Percentiles rank a stretch among this genome's conserved stretches.
phyloP scores from a whole-genome alignment of 805 yeast species.

The Cyberlindnera misumaiensis region DNA sequence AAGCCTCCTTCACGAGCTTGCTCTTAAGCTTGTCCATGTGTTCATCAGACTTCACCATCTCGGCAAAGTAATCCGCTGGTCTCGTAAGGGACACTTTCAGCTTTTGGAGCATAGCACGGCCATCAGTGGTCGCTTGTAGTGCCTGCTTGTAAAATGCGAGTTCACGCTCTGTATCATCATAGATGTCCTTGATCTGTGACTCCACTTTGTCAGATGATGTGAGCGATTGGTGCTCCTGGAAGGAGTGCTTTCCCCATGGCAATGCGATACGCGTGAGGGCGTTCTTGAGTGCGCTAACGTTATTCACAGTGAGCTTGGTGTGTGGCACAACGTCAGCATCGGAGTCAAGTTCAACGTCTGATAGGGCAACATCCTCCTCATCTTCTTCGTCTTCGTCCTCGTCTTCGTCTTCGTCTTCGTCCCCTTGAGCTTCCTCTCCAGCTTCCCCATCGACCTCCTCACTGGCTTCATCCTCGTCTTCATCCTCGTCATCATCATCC shows the following conservation, averaged over 20 bases:
- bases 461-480: conserved; percentile 29
- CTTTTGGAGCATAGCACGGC: conserved; percentile 56
- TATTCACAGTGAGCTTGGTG: conserved; percentile 84
- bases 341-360: conserved; percentile 88
- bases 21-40: conserved; percentile 92
- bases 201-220: conserved; percentile 56
- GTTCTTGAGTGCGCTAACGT: conserved; percentile 73
- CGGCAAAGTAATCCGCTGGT: conserved; percentile 95
- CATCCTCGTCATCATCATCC: conserved; percentile 26
- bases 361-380: conserved; percentile 77
- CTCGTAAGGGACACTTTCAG: conserved; percentile 83
- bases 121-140: conserved; percentile 71
- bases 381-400: conserved; percentile 58
- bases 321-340: conserved; percentile 94
- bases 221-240: conserved; percentile 78
- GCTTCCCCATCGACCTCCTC: conserved; percentile 33
- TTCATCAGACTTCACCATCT: conserved; percentile 96
- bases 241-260: conserved; percentile 54
- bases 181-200: conserved; percentile 70
- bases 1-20: conserved; percentile 71
- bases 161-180: conserved; percentile 95
- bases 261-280: conserved; percentile 60
- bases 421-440: conserved; percentile 39
- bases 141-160: conserved; percentile 94
- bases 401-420: conserved; percentile 42